Evolutionary conservation across 164 flowering plant genomes (phyloP), one percentile per base, ranked within the genome.

Genomic region (Stephania japonica): DNA sequence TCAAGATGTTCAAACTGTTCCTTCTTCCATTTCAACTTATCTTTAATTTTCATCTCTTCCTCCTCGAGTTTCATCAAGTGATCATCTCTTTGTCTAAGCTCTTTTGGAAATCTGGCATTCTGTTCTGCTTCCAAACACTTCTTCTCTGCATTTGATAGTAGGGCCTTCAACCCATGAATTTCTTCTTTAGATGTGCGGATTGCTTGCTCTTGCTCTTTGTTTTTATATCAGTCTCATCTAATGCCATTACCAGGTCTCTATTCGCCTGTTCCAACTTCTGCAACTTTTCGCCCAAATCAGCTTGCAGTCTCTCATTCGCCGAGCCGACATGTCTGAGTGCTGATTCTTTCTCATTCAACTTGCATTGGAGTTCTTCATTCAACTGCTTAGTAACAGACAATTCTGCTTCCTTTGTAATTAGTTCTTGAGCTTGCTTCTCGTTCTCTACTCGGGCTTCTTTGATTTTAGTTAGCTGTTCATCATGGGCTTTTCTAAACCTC

Each of bases 1-100:
- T 88, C 85, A 16, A 91, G 89, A 79, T 88, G 88, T 12, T 76
- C 49, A 64, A 89, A 87, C 75, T 86, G 91, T 77, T 91, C 96
- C 38, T 77, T 84, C 87, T 85, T 91, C 91, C 90, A 87, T 73
- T 88, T 89, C 18, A 89, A 78, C 81, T 83, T 75, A 27, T 85
- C 87, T 73, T 78, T 80, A 4, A 83, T 69, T 68, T 81, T 78
- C 26, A 75, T 70, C 1, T 80, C 74, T 73, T 85, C 85, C 64
- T 82, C 85, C 76, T 88, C 93, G 64, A 85, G 67, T 32, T 77
- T 70, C 42, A 49, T 32, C 23, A 86, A 44, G 59, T 81, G 21
- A 70, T 78, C 85, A 59, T 83, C 88, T 78, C 85, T 84, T 67
- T 68, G 75, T 64, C 78, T 82, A 73, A 83, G 50, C 67, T 87